phyloP scores from a whole-genome alignment of 1,139 yeast species.

The Taphrina pruni region DNA sequence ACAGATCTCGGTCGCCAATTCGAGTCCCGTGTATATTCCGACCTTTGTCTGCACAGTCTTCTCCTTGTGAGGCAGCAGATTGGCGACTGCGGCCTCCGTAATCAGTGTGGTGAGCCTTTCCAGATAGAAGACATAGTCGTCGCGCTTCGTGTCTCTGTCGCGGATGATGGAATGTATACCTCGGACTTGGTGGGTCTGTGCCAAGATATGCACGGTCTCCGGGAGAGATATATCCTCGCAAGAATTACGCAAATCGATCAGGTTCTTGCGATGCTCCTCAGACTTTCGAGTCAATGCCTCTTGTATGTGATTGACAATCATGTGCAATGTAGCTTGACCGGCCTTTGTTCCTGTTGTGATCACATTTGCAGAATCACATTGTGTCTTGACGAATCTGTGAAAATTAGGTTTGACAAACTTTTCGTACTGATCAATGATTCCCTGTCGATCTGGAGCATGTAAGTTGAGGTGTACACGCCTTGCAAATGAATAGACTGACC shows the following conservation, averaged over 20 bases:
- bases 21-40: conserved; percentile 56
- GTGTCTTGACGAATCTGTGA: conserved; percentile 73
- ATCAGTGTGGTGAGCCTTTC: conserved; percentile 76
- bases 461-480: neutral
- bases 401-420: conserved; percentile 91
- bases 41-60: conserved; percentile 58
- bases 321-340: conserved; percentile 65
- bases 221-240: conserved; percentile 21
- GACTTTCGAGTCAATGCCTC: conserved; percentile 73
- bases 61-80: conserved; percentile 51
- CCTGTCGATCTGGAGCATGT: conserved; percentile 60
- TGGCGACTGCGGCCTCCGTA: conserved; percentile 65
- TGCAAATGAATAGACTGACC: neutral
- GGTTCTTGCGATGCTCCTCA: conserved; percentile 64
- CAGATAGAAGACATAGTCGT: conserved; percentile 80
- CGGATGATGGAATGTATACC: conserved; percentile 77
- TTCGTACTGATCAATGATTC: conserved; percentile 89
- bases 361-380: conserved; percentile 80
- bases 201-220: conserved; percentile 53
- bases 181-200: conserved; percentile 67
- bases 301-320: conserved; percentile 74
- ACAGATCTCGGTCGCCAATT: conserved; percentile 56
- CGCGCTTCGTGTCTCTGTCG: conserved; percentile 62
- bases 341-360: conserved; percentile 89
- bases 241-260: conserved; percentile 58